phyloP scores from a whole-genome alignment of 345 rosid genomes.

The Euphorbia lathyris region DNA sequence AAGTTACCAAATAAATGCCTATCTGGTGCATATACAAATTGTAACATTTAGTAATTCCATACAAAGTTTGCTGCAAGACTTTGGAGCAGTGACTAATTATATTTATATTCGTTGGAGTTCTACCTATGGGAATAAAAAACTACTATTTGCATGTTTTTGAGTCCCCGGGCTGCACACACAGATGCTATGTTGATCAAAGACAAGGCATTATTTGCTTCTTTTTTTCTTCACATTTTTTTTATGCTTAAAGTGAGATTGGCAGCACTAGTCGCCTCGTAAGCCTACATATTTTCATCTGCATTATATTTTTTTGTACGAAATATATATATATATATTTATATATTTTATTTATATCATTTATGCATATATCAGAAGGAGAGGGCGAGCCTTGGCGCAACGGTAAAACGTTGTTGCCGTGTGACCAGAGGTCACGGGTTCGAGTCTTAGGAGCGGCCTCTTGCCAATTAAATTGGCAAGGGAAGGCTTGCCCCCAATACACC shows the following conservation, averaged over 20 bases:
- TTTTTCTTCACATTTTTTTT: background rate
- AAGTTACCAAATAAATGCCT: background rate
- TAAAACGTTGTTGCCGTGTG: no score
- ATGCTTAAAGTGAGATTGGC: background rate
- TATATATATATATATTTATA: background rate
- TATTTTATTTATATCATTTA: no score
- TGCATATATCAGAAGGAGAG: no score
- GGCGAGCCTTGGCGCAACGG: no score
- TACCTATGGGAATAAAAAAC: background rate
- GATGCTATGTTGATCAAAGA: background rate
- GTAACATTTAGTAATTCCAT: background rate
- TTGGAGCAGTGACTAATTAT: background rate
- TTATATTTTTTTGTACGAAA: no score
- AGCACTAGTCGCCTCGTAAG: background rate
- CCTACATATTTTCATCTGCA: background rate
- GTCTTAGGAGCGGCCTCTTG: no score
- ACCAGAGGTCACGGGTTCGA: no score
- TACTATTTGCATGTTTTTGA: background rate
- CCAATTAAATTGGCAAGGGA: no score
- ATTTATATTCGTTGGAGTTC: background rate
- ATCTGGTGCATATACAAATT: constrained; percentile 1
- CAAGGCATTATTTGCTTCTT: background rate
- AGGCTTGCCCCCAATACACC: no score
- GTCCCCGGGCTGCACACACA: background rate
- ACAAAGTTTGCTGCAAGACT: background rate